phyloP scores from a whole-genome alignment of 83 land plant species.

The Thuja plicata region DNA sequence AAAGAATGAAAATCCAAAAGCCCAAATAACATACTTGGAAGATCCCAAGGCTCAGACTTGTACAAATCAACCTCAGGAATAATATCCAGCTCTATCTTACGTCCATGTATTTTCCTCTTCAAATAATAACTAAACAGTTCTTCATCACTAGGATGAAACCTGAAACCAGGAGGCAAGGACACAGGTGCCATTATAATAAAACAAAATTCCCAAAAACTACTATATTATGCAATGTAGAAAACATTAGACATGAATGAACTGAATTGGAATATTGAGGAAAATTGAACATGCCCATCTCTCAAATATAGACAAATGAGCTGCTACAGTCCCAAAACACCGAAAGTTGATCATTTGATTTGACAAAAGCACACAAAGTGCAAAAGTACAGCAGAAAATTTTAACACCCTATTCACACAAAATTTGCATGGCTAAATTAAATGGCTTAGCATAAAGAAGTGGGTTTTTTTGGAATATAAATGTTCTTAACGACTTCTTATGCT shows the following conservation, averaged over 20 bases:
- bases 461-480: background rate
- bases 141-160: slow-evolving; percentile 52
- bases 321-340: background rate
- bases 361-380: background rate
- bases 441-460: background rate
- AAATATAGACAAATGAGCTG: background rate
- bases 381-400: background rate
- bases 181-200: slow-evolving; percentile 40
- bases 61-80: slow-evolving; percentile 35
- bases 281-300: background rate
- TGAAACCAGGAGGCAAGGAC: slow-evolving; percentile 43
- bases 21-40: slow-evolving; percentile 21
- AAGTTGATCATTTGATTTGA: background rate
- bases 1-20: background rate
- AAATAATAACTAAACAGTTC: slow-evolving; percentile 40
- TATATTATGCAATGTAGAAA: background rate
- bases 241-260: background rate
- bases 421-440: background rate
- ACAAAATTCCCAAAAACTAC: background rate
- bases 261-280: background rate
- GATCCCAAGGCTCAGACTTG: slow-evolving; percentile 42
- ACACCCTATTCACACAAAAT: slow-evolving; percentile 1
- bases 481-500: background rate
- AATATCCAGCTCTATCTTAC: slow-evolving; percentile 30
- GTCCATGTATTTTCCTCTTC: slow-evolving; percentile 37